Conservation (phyloP, 2,329 filamentous ascomycete species). For the Ceratocystis papillata region DNA sequence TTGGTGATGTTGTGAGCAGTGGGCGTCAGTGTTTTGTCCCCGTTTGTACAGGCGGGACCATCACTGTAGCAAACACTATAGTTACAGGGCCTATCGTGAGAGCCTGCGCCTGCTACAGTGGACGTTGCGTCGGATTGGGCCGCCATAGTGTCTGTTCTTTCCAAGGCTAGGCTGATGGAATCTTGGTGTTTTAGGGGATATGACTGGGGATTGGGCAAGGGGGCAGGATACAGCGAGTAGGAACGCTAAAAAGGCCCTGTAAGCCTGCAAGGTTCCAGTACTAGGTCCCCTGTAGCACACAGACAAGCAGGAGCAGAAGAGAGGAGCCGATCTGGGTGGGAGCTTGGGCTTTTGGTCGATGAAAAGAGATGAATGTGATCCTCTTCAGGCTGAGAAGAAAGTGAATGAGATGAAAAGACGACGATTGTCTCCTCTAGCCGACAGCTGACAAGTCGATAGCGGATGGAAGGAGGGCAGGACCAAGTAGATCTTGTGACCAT, state of each 20-base stretch:
- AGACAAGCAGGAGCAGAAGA: background rate
- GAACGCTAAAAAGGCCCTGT: background rate
- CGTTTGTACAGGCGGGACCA: background rate
- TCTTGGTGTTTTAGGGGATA: background rate
- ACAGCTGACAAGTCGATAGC: background rate
- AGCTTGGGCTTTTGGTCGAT: background rate
- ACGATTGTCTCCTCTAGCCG: background rate
- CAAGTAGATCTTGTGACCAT: too few species aligned
- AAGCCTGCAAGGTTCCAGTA: background rate
- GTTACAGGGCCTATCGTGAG: background rate
- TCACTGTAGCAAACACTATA: background rate
- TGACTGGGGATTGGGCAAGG: conserved; percentile 4
- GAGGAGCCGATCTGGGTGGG: background rate
- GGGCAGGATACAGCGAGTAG: background rate
- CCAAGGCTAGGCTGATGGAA: background rate
- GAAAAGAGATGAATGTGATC: background rate
- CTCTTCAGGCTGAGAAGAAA: background rate
- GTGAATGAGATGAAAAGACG: background rate
- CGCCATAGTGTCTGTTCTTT: background rate
- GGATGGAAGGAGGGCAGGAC: background rate
- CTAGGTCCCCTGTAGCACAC: conserved; percentile 3
- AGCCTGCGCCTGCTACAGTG: background rate
- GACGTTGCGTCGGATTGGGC: background rate
- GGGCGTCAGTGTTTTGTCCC: background rate
- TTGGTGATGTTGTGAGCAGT: background rate